Percentiles rank a stretch among this genome's conserved stretches.
These are phyloP conservation scores for Russula brevipes DNA, from an alignment of 768 basidiomycete genomes.

Conservation along the genomic window DNA sequence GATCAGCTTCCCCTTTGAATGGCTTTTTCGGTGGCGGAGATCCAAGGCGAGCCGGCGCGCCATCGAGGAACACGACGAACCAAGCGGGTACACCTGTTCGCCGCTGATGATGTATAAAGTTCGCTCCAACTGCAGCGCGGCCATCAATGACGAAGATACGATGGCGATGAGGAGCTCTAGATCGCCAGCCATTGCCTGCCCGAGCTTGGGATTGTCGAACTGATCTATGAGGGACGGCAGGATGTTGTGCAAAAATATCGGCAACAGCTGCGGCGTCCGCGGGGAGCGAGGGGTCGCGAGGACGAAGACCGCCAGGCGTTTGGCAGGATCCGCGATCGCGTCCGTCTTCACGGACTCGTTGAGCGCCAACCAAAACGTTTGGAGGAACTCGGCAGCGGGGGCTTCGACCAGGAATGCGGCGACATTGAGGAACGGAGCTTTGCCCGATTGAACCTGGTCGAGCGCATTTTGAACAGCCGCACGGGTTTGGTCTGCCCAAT, in stretches of 20 bases:
- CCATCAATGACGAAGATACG: slow-evolving; percentile 59
- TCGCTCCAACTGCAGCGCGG: slow-evolving; percentile 66
- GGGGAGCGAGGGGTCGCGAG: slow-evolving; percentile 56
- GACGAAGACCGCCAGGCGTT: slow-evolving; percentile 62
- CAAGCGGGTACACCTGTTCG: slow-evolving; percentile 48
- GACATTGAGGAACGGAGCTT: slow-evolving; percentile 60
- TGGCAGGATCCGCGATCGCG: slow-evolving; percentile 52
- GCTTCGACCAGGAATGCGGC: slow-evolving; percentile 56
- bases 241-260: slow-evolving; percentile 66
- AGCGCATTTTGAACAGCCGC: slow-evolving; percentile 56
- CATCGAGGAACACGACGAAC: slow-evolving; percentile 58
- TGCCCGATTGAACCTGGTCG: slow-evolving; percentile 52
- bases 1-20: slow-evolving; percentile 48
- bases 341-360: slow-evolving; percentile 47
- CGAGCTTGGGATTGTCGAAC: slow-evolving; percentile 47
- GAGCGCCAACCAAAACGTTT: slow-evolving; percentile 65
- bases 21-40: slow-evolving; percentile 47
- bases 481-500: slow-evolving; percentile 51
- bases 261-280: slow-evolving; percentile 57
- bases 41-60: slow-evolving; percentile 63
- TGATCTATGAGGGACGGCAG: slow-evolving; percentile 53
- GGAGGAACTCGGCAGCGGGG: slow-evolving; percentile 57
- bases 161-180: slow-evolving; percentile 63
- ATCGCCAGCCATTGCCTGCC: slow-evolving; percentile 49
- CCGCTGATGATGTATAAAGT: slow-evolving; percentile 51